Conservation (phyloP, 2,329 filamentous ascomycete species). For the Scedosporium apiospermum region DNA sequence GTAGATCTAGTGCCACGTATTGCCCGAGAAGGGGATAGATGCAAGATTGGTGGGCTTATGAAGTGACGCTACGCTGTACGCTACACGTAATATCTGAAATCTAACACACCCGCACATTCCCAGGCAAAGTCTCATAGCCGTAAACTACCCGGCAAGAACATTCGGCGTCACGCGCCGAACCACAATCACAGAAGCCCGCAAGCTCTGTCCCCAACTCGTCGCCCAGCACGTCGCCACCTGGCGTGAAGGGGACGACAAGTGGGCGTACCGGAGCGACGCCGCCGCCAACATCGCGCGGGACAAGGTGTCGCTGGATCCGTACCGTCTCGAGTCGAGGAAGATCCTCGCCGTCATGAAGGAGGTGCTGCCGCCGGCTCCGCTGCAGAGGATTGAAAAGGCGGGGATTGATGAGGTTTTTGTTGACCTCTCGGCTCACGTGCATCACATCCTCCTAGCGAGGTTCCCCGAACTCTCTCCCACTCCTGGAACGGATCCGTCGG, state of each 20-base stretch:
- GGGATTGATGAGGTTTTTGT: slow-evolving; percentile 94
- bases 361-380: slow-evolving; percentile 52
- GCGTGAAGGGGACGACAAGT: slow-evolving; percentile 82
- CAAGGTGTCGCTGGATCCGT: slow-evolving; percentile 92
- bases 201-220: slow-evolving; percentile 75
- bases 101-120: slow-evolving; percentile 5
- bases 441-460: slow-evolving; percentile 61
- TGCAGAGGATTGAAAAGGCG: slow-evolving; percentile 81
- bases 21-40: too few species aligned
- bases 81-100: too few species aligned
- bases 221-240: slow-evolving; percentile 92
- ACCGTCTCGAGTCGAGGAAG: slow-evolving; percentile 72
- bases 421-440: slow-evolving; percentile 79
- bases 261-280: slow-evolving; percentile 82
- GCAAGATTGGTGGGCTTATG: too few species aligned
- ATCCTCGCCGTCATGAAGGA: slow-evolving; percentile 76
- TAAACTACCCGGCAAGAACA: slow-evolving; percentile 85
- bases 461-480: slow-evolving; percentile 81
- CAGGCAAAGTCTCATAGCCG: slow-evolving; percentile 84
- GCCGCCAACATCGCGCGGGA: slow-evolving; percentile 72
- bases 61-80: too few species aligned
- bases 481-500: slow-evolving; percentile 61
- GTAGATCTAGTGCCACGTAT: too few species aligned
- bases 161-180: slow-evolving; percentile 75
- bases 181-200: slow-evolving; percentile 70